These are phyloP conservation scores for Scedosporium aurantiacum DNA, from an alignment of 2,329 filamentous ascomycete genomes.

Conservation along the genomic window DNA sequence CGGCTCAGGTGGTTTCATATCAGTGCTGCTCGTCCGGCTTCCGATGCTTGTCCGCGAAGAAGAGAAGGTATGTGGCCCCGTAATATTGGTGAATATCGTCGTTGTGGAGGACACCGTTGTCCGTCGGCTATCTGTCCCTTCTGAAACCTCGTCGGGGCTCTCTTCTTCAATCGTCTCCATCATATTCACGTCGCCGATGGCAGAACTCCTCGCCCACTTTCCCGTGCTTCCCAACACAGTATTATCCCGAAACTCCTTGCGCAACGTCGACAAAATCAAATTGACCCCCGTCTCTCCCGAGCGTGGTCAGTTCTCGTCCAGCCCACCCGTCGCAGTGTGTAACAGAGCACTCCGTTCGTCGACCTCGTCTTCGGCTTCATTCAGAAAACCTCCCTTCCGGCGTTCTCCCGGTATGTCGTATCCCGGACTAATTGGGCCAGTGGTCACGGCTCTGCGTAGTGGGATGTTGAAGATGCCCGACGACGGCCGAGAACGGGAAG, in stretches of 20 bases:
- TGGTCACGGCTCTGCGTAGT: background rate
- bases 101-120: background rate
- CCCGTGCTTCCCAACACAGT: background rate
- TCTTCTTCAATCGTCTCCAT: background rate
- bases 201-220: background rate
- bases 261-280: conserved; percentile 7
- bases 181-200: background rate
- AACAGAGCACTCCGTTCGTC: conserved; percentile 22
- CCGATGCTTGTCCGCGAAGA: background rate
- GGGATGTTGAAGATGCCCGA: conserved; percentile 14
- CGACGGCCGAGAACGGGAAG: conserved; percentile 14
- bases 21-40: background rate
- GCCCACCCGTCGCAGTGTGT: conserved; percentile 9
- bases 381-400: conserved; percentile 10
- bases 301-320: conserved; percentile 25
- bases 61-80: conserved; percentile 4
- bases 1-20: background rate
- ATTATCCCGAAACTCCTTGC: background rate
- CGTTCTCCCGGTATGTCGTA: background rate
- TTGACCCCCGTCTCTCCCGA: conserved; percentile 17
- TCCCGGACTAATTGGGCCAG: background rate
- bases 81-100: background rate
- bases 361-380: conserved; percentile 11
- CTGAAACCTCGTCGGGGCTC: background rate
- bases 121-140: background rate